These are phyloP conservation scores for Yarrowia alimentaria DNA, from an alignment of 805 yeast species.

Conservation along the genomic window DNA sequence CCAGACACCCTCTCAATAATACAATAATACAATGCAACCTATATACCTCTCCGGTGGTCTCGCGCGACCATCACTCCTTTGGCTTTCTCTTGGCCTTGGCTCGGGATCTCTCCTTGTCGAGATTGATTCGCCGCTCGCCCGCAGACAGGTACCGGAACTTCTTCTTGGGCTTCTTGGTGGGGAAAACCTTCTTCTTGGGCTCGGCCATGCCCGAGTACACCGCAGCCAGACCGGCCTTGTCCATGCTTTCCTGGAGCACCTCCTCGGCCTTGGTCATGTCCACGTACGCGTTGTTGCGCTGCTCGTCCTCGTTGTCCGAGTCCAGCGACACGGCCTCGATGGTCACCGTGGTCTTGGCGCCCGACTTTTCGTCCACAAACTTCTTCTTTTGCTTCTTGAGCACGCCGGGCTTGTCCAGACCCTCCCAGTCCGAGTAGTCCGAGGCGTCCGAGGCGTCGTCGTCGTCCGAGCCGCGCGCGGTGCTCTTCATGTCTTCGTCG, in stretches of 20 bases:
- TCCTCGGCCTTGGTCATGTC: slow-evolving; percentile 65
- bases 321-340: slow-evolving; percentile 57
- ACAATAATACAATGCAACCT: slow-evolving; percentile 17
- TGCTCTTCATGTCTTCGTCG: slow-evolving; percentile 35
- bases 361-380: slow-evolving; percentile 43
- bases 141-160: slow-evolving; percentile 26
- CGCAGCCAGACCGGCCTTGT: slow-evolving; percentile 82
- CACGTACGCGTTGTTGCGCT: slow-evolving; percentile 73
- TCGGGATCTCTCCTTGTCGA: slow-evolving; percentile 13
- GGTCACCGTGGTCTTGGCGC: slow-evolving; percentile 48
- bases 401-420: slow-evolving; percentile 47
- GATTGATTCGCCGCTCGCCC: slow-evolving; percentile 1
- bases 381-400: slow-evolving; percentile 46
- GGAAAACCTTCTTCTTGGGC: slow-evolving; percentile 22
- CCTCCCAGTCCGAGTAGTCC: slow-evolving; percentile 41
- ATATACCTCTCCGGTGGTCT: no score
- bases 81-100: slow-evolving; percentile 22
- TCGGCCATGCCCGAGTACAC: slow-evolving; percentile 21
- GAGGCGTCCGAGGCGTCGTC: slow-evolving; percentile 30
- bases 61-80: slow-evolving; percentile 2
- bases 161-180: slow-evolving; percentile 27
- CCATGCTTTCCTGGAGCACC: slow-evolving; percentile 69
- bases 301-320: slow-evolving; percentile 45
- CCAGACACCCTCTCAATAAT: slow-evolving; percentile 1
- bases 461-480: slow-evolving; percentile 34